Percentiles rank a stretch among this genome's conserved stretches.
phyloP scores from a whole-genome alignment of 2,329 filamentous ascomycete species.

The Grosmannia huntii region DNA sequence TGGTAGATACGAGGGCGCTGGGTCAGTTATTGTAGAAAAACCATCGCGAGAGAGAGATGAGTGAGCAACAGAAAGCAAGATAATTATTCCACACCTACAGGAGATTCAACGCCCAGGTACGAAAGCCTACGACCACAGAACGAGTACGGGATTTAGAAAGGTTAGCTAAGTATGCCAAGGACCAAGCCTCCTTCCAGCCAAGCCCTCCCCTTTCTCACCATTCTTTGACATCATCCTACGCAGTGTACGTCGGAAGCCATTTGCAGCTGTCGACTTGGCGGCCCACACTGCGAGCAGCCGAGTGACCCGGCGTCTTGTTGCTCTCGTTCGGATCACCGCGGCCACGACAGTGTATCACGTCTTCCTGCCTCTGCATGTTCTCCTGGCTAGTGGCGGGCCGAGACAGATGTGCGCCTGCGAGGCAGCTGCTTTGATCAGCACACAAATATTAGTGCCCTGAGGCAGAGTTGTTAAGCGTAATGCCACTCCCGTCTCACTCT shows the following conservation, averaged over 20 bases:
- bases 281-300: background rate
- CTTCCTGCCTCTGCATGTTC: background rate
- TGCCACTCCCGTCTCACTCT: background rate
- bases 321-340: background rate
- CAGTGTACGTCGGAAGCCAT: background rate
- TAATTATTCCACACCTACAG: background rate
- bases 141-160: background rate
- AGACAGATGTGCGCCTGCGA: background rate
- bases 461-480: background rate
- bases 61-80: background rate
- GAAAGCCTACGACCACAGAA: background rate
- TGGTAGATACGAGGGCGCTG: background rate
- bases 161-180: background rate
- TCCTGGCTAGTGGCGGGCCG: background rate
- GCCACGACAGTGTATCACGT: background rate
- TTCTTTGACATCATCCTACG: background rate
- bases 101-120: background rate
- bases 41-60: background rate
- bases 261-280: background rate
- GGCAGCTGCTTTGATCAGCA: background rate
- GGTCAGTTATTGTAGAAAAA: background rate
- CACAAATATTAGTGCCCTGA: background rate
- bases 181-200: background rate
- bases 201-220: background rate
- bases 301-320: background rate